Conservation (phyloP, 495 filamentous ascomycete species). For the Daldinia concentrica region DNA sequence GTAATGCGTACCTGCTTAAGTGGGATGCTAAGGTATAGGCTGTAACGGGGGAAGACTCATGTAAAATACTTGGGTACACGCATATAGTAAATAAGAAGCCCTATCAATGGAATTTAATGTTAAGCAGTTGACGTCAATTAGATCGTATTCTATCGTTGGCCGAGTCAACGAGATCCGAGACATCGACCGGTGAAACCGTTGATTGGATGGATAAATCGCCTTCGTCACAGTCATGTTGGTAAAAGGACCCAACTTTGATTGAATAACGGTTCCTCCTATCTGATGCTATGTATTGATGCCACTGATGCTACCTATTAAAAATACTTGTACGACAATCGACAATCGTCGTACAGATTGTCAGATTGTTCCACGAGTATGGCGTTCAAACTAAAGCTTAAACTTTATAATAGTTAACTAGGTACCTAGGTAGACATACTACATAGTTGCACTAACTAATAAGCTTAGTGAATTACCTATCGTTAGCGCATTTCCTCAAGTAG, state of each 20-base stretch:
- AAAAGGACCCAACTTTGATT: constrained; percentile 7
- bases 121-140: constrained; percentile 31
- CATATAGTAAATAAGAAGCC: not conserved
- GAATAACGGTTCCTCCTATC: constrained; percentile 2
- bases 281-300: constrained; percentile 11
- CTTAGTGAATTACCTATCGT: constrained; percentile 5
- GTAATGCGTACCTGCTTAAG: constrained; percentile 17
- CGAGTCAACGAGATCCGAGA: constrained; percentile 34
- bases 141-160: constrained; percentile 22
- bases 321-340: not conserved
- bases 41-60: not conserved
- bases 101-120: not conserved
- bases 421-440: too few species aligned
- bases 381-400: constrained; percentile 16
- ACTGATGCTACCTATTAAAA: constrained; percentile 10
- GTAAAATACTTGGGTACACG: not conserved
- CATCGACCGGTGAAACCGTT: not conserved
- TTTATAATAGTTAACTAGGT: constrained; percentile 14
- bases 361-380: constrained; percentile 18
- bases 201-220: constrained; percentile 34
- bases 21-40: not conserved
- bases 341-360: not conserved
- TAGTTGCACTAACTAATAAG: constrained; percentile 6
- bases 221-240: constrained; percentile 34
- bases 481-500: not conserved